phyloP scores from a whole-genome alignment of 2,329 filamentous ascomycete genomes.

The Diaporthe sp. region DNA sequence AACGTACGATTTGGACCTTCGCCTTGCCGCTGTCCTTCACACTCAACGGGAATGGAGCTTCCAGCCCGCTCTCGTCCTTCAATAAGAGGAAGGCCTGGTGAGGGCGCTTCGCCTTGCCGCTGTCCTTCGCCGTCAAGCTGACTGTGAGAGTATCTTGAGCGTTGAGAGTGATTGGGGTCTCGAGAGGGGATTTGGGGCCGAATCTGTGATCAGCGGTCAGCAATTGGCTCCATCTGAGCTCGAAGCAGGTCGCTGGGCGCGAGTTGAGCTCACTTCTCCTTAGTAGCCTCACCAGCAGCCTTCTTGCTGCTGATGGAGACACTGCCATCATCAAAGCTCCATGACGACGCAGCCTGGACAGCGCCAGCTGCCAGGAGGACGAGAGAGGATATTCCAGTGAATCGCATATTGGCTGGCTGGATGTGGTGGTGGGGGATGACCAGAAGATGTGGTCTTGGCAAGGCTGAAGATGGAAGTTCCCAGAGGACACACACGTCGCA shows the following conservation, averaged over 20 bases:
- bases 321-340: slow-evolving; percentile 81
- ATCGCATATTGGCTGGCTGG: slow-evolving; percentile 53
- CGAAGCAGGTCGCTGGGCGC: slow-evolving; percentile 7
- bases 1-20: slow-evolving; percentile 83
- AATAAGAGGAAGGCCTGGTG: slow-evolving; percentile 95
- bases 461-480: slow-evolving; percentile 34
- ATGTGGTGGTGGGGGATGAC: slow-evolving; percentile 24
- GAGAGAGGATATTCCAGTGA: slow-evolving; percentile 56
- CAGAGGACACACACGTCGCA: slow-evolving; percentile 35
- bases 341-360: slow-evolving; percentile 69
- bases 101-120: slow-evolving; percentile 82
- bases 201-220: slow-evolving; percentile 63
- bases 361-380: slow-evolving; percentile 64
- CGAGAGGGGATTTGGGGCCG: slow-evolving; percentile 69
- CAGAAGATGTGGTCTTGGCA: slow-evolving; percentile 31
- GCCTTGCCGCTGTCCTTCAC: slow-evolving; percentile 92
- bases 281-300: slow-evolving; percentile 65
- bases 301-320: slow-evolving; percentile 77
- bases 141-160: slow-evolving; percentile 83
- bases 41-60: slow-evolving; percentile 87
- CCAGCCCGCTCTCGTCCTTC: slow-evolving; percentile 82
- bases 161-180: slow-evolving; percentile 75
- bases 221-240: slow-evolving; percentile 30
- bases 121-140: slow-evolving; percentile 83
- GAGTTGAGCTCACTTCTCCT: slow-evolving; percentile 72